Evolutionary conservation across 805 yeast species (phyloP).

Genomic region (Lipomyces mesembrius): DNA sequence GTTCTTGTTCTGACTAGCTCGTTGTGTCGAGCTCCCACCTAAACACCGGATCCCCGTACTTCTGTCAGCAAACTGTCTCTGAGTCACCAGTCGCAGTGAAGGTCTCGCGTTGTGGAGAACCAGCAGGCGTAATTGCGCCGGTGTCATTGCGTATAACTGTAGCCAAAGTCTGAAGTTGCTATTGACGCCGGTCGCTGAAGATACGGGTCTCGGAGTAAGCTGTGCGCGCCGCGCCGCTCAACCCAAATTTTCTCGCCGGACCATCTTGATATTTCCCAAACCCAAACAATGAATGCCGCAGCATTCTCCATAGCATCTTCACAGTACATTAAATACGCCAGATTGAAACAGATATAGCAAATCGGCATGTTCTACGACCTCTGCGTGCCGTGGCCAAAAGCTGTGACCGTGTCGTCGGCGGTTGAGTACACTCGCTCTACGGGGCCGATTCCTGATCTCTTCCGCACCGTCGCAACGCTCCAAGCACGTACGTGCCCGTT

Average conservation of each 20-base stretch:
- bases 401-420: constrained; percentile 18
- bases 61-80: not conserved
- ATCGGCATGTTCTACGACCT: constrained; percentile 46
- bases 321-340: not conserved
- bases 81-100: not conserved
- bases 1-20: not conserved
- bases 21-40: not conserved
- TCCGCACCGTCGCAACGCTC: constrained; percentile 40
- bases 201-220: no score
- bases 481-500: constrained; percentile 37
- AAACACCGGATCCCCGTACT: not conserved
- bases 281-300: not conserved
- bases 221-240: no score
- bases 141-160: not conserved
- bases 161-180: no score
- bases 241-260: no score
- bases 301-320: not conserved
- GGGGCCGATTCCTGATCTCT: constrained; percentile 30
- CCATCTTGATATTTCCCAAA: no score
- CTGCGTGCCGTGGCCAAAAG: constrained; percentile 47
- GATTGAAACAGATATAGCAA: not conserved
- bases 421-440: constrained; percentile 15
- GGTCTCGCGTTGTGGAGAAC: not conserved
- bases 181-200: no score
- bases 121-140: not conserved